Evolutionary conservation across 768 basidiomycete genomes (phyloP).

Genomic region (Gelatoporia subvermispora): DNA sequence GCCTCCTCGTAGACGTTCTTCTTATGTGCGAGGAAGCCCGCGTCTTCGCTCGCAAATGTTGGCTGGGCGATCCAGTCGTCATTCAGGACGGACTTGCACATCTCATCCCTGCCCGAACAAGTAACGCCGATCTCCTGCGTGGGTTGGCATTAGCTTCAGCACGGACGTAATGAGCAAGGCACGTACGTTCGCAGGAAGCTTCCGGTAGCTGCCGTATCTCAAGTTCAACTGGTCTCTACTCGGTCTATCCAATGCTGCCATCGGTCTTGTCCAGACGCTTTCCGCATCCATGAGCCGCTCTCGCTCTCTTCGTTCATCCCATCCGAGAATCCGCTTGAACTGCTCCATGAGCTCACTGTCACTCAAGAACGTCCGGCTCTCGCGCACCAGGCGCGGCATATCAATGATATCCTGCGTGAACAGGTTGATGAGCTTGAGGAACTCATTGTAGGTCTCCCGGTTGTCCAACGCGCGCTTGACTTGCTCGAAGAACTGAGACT

Average conservation of each 20-base stretch:
- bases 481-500: conserved; percentile 61
- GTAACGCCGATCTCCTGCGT: conserved; percentile 77
- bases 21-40: conserved; percentile 84
- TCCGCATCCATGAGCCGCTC: conserved; percentile 29
- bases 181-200: conserved; percentile 73
- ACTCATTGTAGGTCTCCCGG: conserved; percentile 85
- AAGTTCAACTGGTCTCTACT: conserved; percentile 63
- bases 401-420: conserved; percentile 95
- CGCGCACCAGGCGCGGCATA: conserved; percentile 73
- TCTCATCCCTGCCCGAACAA: conserved; percentile 94
- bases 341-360: conserved; percentile 76
- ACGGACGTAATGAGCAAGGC: not conserved
- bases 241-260: conserved; percentile 31
- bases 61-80: conserved; percentile 99
- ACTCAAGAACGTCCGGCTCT: conserved; percentile 66
- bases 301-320: conserved; percentile 67
- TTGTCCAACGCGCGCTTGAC: conserved; percentile 71
- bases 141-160: not conserved
- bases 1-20: conserved; percentile 98
- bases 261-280: conserved; percentile 26
- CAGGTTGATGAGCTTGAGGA: conserved; percentile 90
- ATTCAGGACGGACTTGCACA: conserved; percentile 94
- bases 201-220: conserved; percentile 87
- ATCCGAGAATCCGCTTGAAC: conserved; percentile 84
- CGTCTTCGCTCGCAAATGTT: conserved; percentile 90